phyloP scores from a whole-genome alignment of 148 eudicot genomes.

The Polygonum aviculare region DNA sequence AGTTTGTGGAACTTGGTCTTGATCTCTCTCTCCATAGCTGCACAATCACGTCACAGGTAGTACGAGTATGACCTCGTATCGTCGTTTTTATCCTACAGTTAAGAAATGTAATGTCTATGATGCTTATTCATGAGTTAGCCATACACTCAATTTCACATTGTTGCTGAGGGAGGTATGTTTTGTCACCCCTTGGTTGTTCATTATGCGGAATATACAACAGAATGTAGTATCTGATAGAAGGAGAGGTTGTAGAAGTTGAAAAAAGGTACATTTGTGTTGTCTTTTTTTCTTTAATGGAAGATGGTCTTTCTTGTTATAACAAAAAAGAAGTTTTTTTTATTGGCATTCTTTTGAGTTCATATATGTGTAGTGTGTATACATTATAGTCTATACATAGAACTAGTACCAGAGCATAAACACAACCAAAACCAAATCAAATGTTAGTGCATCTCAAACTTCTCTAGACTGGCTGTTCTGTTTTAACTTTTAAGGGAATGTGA shows the following conservation, averaged over 20 bases:
- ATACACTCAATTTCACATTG: background rate
- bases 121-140: background rate
- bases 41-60: conserved; percentile 12
- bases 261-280: conserved; percentile 4
- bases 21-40: conserved; percentile 14
- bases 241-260: conserved; percentile 2
- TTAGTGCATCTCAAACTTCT: too few species aligned
- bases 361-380: too few species aligned
- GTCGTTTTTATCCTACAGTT: background rate
- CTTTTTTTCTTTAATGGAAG: conserved; percentile 13
- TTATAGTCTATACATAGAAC: too few species aligned
- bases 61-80: background rate
- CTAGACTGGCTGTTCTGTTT: background rate
- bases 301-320: conserved; percentile 10
- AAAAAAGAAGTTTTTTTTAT: background rate
- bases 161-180: background rate
- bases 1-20: conserved; percentile 19
- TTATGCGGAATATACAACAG: background rate
- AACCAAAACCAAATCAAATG: too few species aligned
- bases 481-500: conserved; percentile 48
- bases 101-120: background rate
- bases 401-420: too few species aligned
- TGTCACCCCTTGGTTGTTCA: conserved; percentile 2
- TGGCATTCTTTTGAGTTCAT: too few species aligned
- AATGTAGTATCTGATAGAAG: conserved; percentile 3